A percentile compares a stretch with the other conserved stretches of the same genome.
Evolutionary conservation across 139 green algal species (phyloP).

Genomic region (Closterium sp.): DNA sequence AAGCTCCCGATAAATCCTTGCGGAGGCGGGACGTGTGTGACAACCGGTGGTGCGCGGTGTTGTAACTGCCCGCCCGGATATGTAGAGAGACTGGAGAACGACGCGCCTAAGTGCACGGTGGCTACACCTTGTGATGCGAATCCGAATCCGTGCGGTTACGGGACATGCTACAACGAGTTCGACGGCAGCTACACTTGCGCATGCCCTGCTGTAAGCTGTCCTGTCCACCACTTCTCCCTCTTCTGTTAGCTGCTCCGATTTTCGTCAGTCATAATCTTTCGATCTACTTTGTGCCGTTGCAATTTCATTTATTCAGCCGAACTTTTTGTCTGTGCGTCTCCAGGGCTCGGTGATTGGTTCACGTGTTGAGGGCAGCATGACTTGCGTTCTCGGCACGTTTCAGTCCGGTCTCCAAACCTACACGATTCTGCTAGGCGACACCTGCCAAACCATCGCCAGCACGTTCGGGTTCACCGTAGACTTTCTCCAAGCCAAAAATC

Average conservation of each 20-base stretch:
- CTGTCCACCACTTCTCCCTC: no score
- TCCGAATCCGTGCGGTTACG: constrained; percentile 31
- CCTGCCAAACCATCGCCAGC: neutral
- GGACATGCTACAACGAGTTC: constrained; percentile 4
- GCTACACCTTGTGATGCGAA: constrained; percentile 14
- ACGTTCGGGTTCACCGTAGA: neutral
- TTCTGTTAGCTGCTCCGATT: neutral
- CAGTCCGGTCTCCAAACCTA: constrained; percentile 10
- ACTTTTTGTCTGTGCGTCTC: neutral
- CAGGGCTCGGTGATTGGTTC: constrained; percentile 7
- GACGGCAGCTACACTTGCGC: constrained; percentile 30
- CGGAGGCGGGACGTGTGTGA: constrained; percentile 11
- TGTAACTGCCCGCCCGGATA: constrained; percentile 17
- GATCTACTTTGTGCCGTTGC: neutral
- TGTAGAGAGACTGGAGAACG: neutral
- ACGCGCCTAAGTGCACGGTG: constrained; percentile 4
- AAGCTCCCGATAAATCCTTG: constrained; percentile 8
- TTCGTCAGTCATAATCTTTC: neutral
- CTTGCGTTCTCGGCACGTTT: neutral
- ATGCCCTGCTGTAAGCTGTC: constrained; percentile 12
- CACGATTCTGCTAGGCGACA: constrained; percentile 15
- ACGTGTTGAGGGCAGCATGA: constrained; percentile 10
- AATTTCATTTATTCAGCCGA: neutral
- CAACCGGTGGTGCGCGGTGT: neutral
- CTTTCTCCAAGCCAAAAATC: neutral